Conservation (phyloP, 208 protist genomes). For the Lotmaria passim region DNA sequence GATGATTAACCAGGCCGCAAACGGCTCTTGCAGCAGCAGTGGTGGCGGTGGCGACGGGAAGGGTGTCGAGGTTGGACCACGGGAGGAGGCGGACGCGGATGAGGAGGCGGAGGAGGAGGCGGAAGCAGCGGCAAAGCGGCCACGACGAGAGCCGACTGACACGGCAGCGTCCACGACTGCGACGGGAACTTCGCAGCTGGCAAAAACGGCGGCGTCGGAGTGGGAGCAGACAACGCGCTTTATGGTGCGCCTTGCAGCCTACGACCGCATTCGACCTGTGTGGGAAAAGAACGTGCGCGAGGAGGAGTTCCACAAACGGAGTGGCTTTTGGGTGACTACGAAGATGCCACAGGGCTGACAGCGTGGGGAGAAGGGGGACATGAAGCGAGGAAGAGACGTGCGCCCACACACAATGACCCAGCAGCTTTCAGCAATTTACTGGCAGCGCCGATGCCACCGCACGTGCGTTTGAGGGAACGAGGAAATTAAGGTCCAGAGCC, state of each 20-base stretch:
- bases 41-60: too few species aligned
- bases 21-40: too few species aligned
- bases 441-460: not conserved
- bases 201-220: slow-evolving; percentile 15
- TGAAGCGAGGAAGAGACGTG: too few species aligned
- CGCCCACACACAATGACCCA: too few species aligned
- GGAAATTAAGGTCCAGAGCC: too few species aligned
- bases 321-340: slow-evolving; percentile 83
- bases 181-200: not conserved
- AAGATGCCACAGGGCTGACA: slow-evolving; percentile 41
- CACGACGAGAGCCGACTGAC: too few species aligned
- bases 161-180: not conserved
- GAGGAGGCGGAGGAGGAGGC: slow-evolving; percentile 18
- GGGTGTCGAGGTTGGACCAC: slow-evolving; percentile 14
- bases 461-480: too few species aligned
- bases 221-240: slow-evolving; percentile 55
- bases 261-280: slow-evolving; percentile 61
- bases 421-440: too few species aligned
- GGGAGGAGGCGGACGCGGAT: slow-evolving; percentile 39
- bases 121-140: not conserved
- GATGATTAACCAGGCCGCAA: slow-evolving; percentile 72
- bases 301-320: slow-evolving; percentile 35
- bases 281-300: slow-evolving; percentile 82
- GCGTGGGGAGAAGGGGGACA: not conserved
- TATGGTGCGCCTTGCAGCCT: slow-evolving; percentile 52